Evolutionary conservation across 768 basidiomycete genomes (phyloP).

Genomic region (Podaxis sp.): DNA sequence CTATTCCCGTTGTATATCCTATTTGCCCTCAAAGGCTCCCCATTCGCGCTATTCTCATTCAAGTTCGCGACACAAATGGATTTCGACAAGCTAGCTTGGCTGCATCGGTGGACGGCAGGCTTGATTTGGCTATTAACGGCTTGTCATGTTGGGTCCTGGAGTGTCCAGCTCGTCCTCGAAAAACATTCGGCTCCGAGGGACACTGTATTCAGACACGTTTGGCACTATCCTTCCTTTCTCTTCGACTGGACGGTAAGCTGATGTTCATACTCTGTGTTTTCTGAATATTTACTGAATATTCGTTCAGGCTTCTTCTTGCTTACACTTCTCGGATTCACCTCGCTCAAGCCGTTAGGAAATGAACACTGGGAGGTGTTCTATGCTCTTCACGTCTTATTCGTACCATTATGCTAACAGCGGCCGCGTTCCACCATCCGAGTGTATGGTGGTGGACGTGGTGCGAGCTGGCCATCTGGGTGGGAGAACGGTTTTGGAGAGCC

Average conservation of each 20-base stretch:
- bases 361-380: constrained; percentile 65
- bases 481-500: constrained; percentile 30
- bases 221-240: constrained; percentile 56
- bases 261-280: background rate
- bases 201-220: constrained; percentile 48
- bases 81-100: constrained; percentile 69
- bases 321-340: constrained; percentile 48
- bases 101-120: constrained; percentile 70
- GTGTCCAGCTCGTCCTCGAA: constrained; percentile 57
- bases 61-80: constrained; percentile 60
- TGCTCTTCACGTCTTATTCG: constrained; percentile 55
- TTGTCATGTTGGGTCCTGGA: constrained; percentile 65
- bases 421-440: constrained; percentile 65
- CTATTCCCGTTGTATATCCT: constrained; percentile 67
- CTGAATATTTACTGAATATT: background rate
- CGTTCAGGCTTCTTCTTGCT: constrained; percentile 51
- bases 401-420: constrained; percentile 56
- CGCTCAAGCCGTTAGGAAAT: constrained; percentile 45
- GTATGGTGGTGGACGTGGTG: constrained; percentile 67
- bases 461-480: constrained; percentile 57
- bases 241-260: constrained; percentile 50
- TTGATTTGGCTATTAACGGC: constrained; percentile 61
- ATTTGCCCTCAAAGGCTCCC: constrained; percentile 65
- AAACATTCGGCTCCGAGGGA: constrained; percentile 27
- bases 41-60: constrained; percentile 59